These are phyloP conservation scores for Rhododendron griersonianum DNA, from an alignment of 148 eudicot species.

Conservation along the genomic window DNA sequence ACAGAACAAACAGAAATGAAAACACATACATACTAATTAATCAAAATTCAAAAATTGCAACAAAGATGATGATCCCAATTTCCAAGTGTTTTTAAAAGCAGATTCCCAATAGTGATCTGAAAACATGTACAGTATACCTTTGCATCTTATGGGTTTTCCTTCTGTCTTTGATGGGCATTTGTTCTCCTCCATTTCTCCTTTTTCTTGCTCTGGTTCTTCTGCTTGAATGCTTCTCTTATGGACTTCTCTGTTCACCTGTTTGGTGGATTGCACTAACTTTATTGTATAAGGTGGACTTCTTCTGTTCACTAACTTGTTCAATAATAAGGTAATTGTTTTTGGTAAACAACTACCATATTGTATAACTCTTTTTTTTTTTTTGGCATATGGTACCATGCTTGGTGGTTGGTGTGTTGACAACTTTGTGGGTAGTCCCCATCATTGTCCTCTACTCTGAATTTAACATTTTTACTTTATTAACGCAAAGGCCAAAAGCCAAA, in stretches of 20 bases:
- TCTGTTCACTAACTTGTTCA: neutral
- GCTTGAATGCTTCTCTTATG: neutral
- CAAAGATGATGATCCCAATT: neutral
- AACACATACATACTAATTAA: neutral
- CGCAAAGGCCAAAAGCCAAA: neutral
- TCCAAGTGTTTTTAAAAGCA: neutral
- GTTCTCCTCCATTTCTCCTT: constrained; percentile 19
- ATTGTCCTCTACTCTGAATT: neutral
- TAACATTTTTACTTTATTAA: neutral
- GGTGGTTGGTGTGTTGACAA: neutral
- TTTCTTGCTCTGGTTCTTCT: neutral
- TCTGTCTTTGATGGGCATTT: constrained; percentile 17
- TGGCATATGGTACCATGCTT: neutral
- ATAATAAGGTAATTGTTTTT: neutral
- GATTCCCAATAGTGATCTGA: neutral
- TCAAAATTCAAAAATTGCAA: neutral
- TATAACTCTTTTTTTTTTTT: neutral
- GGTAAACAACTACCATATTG: neutral
- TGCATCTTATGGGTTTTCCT: constrained; percentile 56
- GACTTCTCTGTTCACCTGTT: neutral
- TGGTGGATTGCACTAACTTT: neutral
- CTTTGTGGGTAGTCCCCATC: neutral
- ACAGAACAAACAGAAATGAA: neutral
- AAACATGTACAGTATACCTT: constrained; percentile 20
- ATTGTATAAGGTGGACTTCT: no score